Evolutionary conservation across 768 basidiomycete genomes (phyloP).

Genomic region (Leccinum rimulosum): DNA sequence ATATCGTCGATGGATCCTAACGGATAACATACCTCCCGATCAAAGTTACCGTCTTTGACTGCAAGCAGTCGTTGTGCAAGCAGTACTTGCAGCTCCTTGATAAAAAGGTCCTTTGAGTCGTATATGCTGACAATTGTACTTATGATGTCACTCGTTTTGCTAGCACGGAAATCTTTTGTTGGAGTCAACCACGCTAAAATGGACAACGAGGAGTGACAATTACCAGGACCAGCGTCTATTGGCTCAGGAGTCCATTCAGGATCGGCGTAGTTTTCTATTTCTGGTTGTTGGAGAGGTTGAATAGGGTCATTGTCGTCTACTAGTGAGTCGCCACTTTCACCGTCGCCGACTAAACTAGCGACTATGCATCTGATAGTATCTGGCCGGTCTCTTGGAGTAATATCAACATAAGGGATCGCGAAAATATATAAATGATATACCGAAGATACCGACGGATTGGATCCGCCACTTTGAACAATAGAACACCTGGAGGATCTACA

Average conservation of each 20-base stretch:
- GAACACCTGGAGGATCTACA: constrained; percentile 88
- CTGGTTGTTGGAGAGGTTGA: constrained; percentile 68
- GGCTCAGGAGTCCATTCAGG: constrained; percentile 96
- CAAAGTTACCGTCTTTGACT: constrained; percentile 76
- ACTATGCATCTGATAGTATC: constrained; percentile 96
- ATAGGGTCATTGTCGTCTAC: constrained; percentile 84
- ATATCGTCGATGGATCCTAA: neutral
- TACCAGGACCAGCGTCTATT: constrained; percentile 93
- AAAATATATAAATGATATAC: constrained; percentile 33
- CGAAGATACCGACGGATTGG: constrained; percentile 88
- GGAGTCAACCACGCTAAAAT: neutral
- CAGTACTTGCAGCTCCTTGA: constrained; percentile 91
- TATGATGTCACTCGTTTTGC: constrained; percentile 89
- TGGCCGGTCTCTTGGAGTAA: constrained; percentile 61
- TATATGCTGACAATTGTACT: constrained; percentile 97
- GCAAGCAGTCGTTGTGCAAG: constrained; percentile 84
- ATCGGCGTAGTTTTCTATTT: constrained; percentile 86
- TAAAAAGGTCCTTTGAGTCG: constrained; percentile 93
- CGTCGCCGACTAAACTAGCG: constrained; percentile 83
- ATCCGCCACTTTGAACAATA: constrained; percentile 91
- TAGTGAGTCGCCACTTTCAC: constrained; percentile 75
- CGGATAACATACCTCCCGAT: constrained; percentile 49
- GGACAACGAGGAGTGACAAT: constrained; percentile 12
- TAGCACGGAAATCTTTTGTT: constrained; percentile 79
- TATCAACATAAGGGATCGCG: neutral